A percentile compares a stretch with the other conserved stretches of the same genome.
phyloP scores from a whole-genome alignment of 164 flowering plant genomes.

The Protea cynaroides region DNA sequence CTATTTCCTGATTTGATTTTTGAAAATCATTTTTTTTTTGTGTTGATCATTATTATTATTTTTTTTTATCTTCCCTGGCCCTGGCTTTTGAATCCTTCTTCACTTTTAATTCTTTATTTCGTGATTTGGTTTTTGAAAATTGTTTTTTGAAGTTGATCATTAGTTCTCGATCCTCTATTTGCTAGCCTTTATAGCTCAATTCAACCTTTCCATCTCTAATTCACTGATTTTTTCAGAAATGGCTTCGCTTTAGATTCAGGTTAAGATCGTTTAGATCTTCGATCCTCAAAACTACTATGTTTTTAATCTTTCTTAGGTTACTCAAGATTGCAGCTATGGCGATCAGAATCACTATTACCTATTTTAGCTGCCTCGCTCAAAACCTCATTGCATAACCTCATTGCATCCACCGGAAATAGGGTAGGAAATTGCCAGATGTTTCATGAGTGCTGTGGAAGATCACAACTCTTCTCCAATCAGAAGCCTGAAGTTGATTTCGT shows the following conservation, averaged over 20 bases:
- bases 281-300: neutral
- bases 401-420: slow-evolving; percentile 34
- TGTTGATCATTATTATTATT: too few relatives aligned
- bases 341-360: slow-evolving; percentile 48
- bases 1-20: too few relatives aligned
- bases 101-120: neutral
- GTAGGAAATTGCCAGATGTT: slow-evolving; percentile 29
- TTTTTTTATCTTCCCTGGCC: slow-evolving; percentile 2
- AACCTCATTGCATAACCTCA: too few relatives aligned
- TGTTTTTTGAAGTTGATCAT: neutral
- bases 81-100: neutral
- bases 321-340: slow-evolving; percentile 39
- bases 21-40: too few relatives aligned
- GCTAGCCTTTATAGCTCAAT: slow-evolving; percentile 15
- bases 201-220: slow-evolving; percentile 18
- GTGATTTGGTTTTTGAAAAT: neutral
- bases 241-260: slow-evolving; percentile 19
- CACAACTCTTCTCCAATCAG: slow-evolving; percentile 21
- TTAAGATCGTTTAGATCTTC: neutral
- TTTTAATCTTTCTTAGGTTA: neutral
- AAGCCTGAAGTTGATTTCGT: slow-evolving; percentile 34
- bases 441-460: slow-evolving; percentile 42
- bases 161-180: neutral
- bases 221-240: slow-evolving; percentile 20
- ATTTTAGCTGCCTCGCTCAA: slow-evolving; percentile 57